Conservation (phyloP, 805 yeast species). For the Hanseniaspora pseudoguilliermondii region DNA sequence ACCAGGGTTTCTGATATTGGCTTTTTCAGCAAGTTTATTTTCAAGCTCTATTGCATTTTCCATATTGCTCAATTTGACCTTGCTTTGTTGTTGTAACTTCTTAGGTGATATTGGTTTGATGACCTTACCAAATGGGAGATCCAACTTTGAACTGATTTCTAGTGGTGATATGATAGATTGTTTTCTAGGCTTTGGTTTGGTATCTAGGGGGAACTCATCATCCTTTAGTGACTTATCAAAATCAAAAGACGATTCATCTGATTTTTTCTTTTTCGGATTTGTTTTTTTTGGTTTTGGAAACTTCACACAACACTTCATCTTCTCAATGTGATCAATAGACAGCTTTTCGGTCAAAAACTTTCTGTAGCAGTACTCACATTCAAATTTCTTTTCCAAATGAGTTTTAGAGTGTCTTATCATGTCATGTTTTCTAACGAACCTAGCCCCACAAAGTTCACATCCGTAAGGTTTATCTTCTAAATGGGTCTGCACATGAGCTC, state of each 20-base stretch:
- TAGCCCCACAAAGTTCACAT: slow-evolving; percentile 62
- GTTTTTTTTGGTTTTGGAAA: slow-evolving; percentile 19
- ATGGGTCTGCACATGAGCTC: slow-evolving; percentile 96
- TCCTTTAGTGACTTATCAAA: background rate
- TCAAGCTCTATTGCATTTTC: slow-evolving; percentile 7
- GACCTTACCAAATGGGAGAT: background rate
- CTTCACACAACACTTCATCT: slow-evolving; percentile 77
- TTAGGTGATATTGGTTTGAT: slow-evolving; percentile 9
- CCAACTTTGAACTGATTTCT: background rate
- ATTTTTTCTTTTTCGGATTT: background rate
- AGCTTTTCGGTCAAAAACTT: slow-evolving; percentile 86
- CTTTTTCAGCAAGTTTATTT: background rate
- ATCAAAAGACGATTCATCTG: background rate
- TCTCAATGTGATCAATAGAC: slow-evolving; percentile 59
- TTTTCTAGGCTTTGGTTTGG: background rate
- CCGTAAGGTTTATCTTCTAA: slow-evolving; percentile 83
- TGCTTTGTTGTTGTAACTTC: slow-evolving; percentile 6
- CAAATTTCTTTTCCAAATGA: slow-evolving; percentile 58
- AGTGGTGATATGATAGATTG: background rate
- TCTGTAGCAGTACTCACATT: slow-evolving; percentile 84
- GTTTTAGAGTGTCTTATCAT: slow-evolving; percentile 78
- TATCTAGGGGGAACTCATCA: background rate
- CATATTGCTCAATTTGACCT: background rate
- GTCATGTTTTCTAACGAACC: slow-evolving; percentile 93
- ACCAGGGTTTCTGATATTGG: background rate